These are phyloP conservation scores for Sporothrix pseudoabietina DNA, from an alignment of 2,329 filamentous ascomycete species.

Conservation along the genomic window DNA sequence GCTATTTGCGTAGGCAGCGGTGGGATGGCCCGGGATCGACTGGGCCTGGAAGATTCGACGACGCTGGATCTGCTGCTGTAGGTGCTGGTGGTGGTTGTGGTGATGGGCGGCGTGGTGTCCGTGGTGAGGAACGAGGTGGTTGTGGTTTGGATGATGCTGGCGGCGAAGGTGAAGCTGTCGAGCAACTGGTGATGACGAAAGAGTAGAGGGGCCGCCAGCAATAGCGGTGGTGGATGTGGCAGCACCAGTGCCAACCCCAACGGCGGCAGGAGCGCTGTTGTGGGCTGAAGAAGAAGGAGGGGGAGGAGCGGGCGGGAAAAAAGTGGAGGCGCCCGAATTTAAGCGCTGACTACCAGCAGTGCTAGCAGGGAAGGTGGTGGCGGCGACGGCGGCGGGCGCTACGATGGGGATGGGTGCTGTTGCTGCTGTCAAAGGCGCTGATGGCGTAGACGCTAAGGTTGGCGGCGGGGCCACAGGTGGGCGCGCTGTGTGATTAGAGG, in stretches of 20 bases:
- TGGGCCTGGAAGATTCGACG: constrained; percentile 22
- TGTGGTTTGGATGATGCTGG: constrained; percentile 19
- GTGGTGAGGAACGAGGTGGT: constrained; percentile 15
- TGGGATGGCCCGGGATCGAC: constrained; percentile 6
- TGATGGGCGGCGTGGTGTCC: constrained; percentile 30
- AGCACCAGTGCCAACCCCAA: constrained; percentile 11
- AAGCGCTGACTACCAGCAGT: background rate
- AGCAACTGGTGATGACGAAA: constrained; percentile 21
- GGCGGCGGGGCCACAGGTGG: background rate
- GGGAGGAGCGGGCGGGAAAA: constrained; percentile 20
- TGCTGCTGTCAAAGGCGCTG: background rate
- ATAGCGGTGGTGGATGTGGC: background rate
- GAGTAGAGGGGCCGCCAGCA: constrained; percentile 14
- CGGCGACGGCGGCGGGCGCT: constrained; percentile 17
- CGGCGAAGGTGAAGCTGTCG: constrained; percentile 21
- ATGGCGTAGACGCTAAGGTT: constrained; percentile 20
- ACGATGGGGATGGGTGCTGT: background rate
- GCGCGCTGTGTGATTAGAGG: background rate
- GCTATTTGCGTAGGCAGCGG: background rate
- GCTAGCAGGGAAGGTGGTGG: constrained; percentile 4
- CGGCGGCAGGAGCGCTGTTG: constrained; percentile 18
- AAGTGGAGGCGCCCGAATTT: constrained; percentile 7
- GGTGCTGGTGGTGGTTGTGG: constrained; percentile 34
- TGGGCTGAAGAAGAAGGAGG: background rate
- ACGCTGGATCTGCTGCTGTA: constrained; percentile 29